These are phyloP conservation scores for Condylostoma magnum DNA, from an alignment of 169 alveolate species.

Conservation along the genomic window DNA sequence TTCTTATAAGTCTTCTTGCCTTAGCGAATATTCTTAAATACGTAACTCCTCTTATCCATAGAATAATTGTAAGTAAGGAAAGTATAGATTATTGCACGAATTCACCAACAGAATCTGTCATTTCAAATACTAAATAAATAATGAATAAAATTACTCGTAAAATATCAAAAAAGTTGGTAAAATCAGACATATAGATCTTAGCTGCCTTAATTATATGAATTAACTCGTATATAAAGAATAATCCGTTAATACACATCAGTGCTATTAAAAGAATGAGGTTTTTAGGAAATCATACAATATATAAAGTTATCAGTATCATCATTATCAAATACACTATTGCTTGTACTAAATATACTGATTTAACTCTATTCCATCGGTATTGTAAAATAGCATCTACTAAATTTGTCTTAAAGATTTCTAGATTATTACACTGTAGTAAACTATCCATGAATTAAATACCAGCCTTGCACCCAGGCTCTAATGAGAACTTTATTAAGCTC, in stretches of 20 bases:
- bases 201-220: constrained; percentile 5
- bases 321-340: constrained; percentile 4
- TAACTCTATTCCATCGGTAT: background rate
- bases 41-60: constrained; percentile 15
- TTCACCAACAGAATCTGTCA: background rate
- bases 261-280: too few relatives aligned
- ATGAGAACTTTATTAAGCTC: background rate
- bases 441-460: constrained; percentile 7
- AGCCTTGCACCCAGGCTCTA: constrained; percentile 9
- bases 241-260: too few relatives aligned
- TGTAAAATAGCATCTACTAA: background rate
- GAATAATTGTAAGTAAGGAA: background rate
- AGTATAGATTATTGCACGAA: background rate
- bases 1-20: background rate
- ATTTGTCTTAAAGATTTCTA: constrained; percentile 6
- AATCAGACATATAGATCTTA: background rate
- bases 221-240: constrained; percentile 7
- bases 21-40: constrained; percentile 7
- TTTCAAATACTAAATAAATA: background rate
- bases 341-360: background rate
- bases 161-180: constrained; percentile 7
- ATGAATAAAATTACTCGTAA: background rate
- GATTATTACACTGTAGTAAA: background rate
- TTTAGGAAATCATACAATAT: too few relatives aligned
- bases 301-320: background rate